Base-by-base conservation (phyloP, 495 filamentous ascomycete genomes). In the Saxophila tyrrhenica region DNA sequence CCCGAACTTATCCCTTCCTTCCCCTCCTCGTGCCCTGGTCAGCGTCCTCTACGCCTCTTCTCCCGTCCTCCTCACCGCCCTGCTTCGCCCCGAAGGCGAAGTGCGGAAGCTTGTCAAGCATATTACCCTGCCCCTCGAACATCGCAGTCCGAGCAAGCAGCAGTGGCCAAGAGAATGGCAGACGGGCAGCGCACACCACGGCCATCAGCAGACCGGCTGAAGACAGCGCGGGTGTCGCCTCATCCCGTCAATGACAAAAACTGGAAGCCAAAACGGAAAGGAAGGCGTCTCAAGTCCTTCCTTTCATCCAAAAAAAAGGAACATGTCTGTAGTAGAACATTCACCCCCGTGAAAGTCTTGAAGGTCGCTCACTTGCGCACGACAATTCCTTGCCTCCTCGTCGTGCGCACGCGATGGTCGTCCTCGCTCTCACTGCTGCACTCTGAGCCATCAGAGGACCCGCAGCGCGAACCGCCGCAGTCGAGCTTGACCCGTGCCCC, bases 401-500 rank as follows among this genome's bases (percentile, higher is more conserved):
- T 79, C 61, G 60, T 72, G 42, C 65, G 60, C 10, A 23, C 45
- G 21, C 45, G 41, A n/a, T 44, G 41, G 41, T 58, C 59, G 46
- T 62, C 63, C 55, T 69, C 67, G 54, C 62, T 66, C 50, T 70
- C 70, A 47, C 53, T 60, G 11, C 59, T 66, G 57, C 68, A 81
- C 67, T 82, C 78, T 58, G 83, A 79, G 52, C 77, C 77, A 59
- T 78, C 78, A 42, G 77, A 75, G 72, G 85, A 90, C 55, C 85
- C 85, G 69, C 89, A 95, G 65, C 88, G 82, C 55, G 78, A 73
- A 57, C 89, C 89, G 43, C 88, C 88, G 62, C 89, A 95, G 78
- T 95, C 89, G 57, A 95, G 80, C 78, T 89, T 92, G 78, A 95
- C 84, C 53, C 88, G 79, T 66, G 89, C 84, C 56, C 89, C 89